phyloP scores from a whole-genome alignment of 163 green algal species.

The Coccomyxa subellipsoidea region DNA sequence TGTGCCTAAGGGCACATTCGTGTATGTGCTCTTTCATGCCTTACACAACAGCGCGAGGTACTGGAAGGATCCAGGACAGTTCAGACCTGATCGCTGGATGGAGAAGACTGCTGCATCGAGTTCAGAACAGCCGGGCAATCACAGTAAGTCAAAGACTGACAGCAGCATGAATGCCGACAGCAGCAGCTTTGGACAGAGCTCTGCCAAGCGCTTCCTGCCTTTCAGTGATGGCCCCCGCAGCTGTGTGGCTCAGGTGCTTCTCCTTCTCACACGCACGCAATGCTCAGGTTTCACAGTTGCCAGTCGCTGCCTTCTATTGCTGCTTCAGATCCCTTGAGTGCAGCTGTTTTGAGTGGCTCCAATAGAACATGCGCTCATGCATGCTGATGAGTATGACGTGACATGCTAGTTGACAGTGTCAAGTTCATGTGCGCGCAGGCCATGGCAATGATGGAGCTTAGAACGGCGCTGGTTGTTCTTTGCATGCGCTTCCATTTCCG shows the following conservation, averaged over 20 bases:
- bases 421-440: constrained; percentile 32
- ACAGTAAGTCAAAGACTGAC: not conserved
- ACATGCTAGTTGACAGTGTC: no score
- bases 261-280: no score
- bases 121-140: no score
- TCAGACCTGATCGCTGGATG: constrained; percentile 1
- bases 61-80: constrained; percentile 6
- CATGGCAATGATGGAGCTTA: constrained; percentile 41
- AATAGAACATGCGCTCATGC: no score
- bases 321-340: no score
- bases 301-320: no score
- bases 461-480: constrained; percentile 10
- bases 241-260: constrained; percentile 14
- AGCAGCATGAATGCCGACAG: not conserved
- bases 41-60: not conserved
- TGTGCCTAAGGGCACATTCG: constrained; percentile 4
- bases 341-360: no score
- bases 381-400: no score
- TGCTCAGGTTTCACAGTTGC: no score
- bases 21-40: constrained; percentile 15
- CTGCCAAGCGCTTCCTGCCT: not conserved
- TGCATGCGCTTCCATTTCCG: not conserved
- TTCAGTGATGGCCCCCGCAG: constrained; percentile 12
- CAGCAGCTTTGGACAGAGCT: not conserved
- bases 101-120: not conserved